Evolutionary conservation across 2,329 filamentous ascomycete species (phyloP), one percentile per base, ranked within the genome.

Genomic region (Biscogniauxia sp.): DNA sequence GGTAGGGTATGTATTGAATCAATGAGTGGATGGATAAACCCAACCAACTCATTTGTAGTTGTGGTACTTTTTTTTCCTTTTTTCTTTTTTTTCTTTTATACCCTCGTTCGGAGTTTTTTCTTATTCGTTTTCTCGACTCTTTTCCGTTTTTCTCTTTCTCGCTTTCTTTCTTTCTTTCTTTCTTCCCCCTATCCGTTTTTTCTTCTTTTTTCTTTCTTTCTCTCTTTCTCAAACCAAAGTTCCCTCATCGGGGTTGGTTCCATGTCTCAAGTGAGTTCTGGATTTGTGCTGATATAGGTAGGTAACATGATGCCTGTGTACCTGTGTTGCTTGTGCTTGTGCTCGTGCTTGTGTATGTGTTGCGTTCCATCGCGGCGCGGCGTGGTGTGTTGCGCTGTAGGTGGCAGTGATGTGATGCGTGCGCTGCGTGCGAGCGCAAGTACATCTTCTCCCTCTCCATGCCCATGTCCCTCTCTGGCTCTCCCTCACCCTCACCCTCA

Each of bases 241-340:
- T 50, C 51, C 26, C 52, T 50, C 41, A 26, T 52, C 55, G 54
- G 55, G 53, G 19, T 52, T 37, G 32, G 13, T 28, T 45, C 53
- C 56, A 56, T 62, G 60, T 59, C 56, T 64, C 37, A 59, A 56
- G 28, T 32, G 28, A 32, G 28, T 32, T 32, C 28, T 32, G 28
- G 28, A 32, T 32, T 45, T 45, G 37, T 45, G 17, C 13, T 45
- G 37, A 3, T 15, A n/a, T 45, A 23, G 23, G 23, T 23, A 23
- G 23, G 23, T 23, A 17, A 45, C 17, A n/a, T 45, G 37, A 17
- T 45, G 5, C 15, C 6, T 45, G 37, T 45, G 37, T 45, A 13
- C 28, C 28, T 32, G 37, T 45, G 37, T 3, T 45, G 37, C 13
- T 17, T 9, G 11, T n/a, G 37, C 37, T 41, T 15, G 11, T 45